Evolutionary conservation across 2,329 filamentous ascomycete genomes (phyloP), one percentile per base, ranked within the genome.

Genomic region (Hymenoscyphus fraxineus): DNA sequence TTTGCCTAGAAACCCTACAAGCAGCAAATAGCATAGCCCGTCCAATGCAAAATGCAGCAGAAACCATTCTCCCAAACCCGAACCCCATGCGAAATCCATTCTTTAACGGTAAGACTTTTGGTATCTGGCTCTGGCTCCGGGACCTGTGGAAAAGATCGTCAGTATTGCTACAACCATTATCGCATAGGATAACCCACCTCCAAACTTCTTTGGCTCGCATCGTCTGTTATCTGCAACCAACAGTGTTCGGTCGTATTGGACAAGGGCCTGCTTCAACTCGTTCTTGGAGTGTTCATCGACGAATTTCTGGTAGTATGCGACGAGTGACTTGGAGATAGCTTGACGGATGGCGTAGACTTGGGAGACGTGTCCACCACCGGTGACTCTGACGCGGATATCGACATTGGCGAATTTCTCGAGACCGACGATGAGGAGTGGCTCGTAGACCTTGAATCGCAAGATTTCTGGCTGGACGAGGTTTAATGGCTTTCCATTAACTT

Each of bases 271-370:
- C 92, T 98, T 99, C 79, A 99, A 88, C 83, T 93, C 87, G 89
- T 98, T 97, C 91, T 99, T 99, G 85, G 91, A 92, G 91, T 98
- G 93, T 91, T 99, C 95, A 80, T 99, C 95, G 83, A 98, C 92
- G 85, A 89, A 99, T 88, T 99, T 97, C 86, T 97, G 94, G 91
- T 97, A 98, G 90, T 97, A 97, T 82, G 93, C 90, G 78, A 96
- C 89, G 80, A 96, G 92, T 77, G 90, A 90, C 89, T 98, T 99
- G 85, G 93, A 89, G 79, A 99, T 98, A 77, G 95, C 94, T 86
- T 99, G 95, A 77, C 95, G 93, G 86, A 98, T 92, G 80, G 95
- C 95, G 84, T 98, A 97, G 83, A 97, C 87, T 83, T 97, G 93
- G 68, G 92, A 96, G 73, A 91, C 93, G 87, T 98, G 94, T 85